Base-by-base conservation (phyloP, 345 rosid species). In the Linum trigynum region DNA sequence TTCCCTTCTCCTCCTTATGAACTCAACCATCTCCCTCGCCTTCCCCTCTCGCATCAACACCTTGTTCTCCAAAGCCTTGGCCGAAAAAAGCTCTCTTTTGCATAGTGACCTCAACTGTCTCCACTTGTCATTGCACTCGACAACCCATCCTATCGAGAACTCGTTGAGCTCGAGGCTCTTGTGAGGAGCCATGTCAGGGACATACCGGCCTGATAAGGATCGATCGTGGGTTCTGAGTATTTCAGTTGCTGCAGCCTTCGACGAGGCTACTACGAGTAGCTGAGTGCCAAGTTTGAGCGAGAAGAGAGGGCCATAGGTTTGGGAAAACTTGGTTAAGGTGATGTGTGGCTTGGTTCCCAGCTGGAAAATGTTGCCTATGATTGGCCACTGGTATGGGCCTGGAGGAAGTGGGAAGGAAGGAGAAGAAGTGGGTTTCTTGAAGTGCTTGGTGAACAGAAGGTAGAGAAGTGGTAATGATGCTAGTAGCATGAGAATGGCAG, bases 291-390 rank as follows among this genome's bases (percentile, higher is more conserved):
- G 77, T 65, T 51, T 69, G 38, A 78, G 37, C 9, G 79, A 72
- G 66, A 75, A 59, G 43, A 78, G 35, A 16, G 79, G 75, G 12
- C 82, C 82, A 56, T 75, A 72, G 3, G 65, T 55, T 39, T 69
- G 39, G 7, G 82, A 35, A 36, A 72, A 50, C 2, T 51, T 62
- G 39, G 79, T 67, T 17, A 75, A 66, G 5, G 65, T 8, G 42
- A 71, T 39, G 39, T 72, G 76, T 35, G 79, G 79, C 51, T 63
- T 69, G 11, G n/a, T 39, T 55, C 75, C 81, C 4, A 77, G 39
- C 36, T 74, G 81, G 38, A 77, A 65, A 10, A 77, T 42, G 12
- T 78, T 75, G 69, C 82, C 76, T 16, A 78, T n/a, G 61, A 78
- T 45, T 23, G 78, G 76, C 74, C 78, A 75, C 56, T 70, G 58